Evolutionary conservation across 1,284 basidiomycete genomes (phyloP).

Genomic region (Inonotus hispidus): DNA sequence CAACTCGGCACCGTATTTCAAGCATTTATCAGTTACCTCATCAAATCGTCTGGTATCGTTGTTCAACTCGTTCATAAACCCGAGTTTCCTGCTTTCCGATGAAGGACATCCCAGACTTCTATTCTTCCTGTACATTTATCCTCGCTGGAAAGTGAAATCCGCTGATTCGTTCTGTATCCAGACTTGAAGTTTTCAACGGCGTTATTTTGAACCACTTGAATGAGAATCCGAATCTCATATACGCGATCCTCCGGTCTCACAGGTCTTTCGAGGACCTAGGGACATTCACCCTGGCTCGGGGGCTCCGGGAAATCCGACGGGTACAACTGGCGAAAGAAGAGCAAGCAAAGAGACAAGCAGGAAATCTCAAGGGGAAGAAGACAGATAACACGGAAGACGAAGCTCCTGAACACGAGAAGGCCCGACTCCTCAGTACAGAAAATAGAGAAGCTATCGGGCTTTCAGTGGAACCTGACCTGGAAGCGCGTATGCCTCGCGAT

Average conservation of each 20-base stretch:
- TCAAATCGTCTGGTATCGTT: constrained; percentile 83
- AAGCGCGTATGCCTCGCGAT: constrained; percentile 16
- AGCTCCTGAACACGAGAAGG: constrained; percentile 44
- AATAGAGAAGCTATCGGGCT: constrained; percentile 24
- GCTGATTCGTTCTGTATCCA: constrained; percentile 27
- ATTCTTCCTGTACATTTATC: constrained; percentile 70
- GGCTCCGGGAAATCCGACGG: constrained; percentile 78
- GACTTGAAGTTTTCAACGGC: constrained; percentile 88
- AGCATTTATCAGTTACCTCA: constrained; percentile 74
- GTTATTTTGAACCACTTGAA: constrained; percentile 66
- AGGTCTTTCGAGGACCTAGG: constrained; percentile 83
- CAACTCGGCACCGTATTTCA: constrained; percentile 84
- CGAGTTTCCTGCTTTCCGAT: constrained; percentile 85
- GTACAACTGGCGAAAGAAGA: constrained; percentile 70
- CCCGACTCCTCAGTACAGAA: constrained; percentile 48
- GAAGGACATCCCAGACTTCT: constrained; percentile 90
- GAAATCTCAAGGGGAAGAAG: constrained; percentile 32
- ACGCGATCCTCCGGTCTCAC: constrained; percentile 79
- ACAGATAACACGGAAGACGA: constrained; percentile 30
- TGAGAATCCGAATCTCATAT: constrained; percentile 85
- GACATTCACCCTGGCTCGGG: constrained; percentile 80
- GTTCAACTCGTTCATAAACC: constrained; percentile 85
- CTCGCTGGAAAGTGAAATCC: constrained; percentile 4
- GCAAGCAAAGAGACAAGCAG: constrained; percentile 35
- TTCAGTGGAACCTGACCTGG: constrained; percentile 19